Conservation (phyloP, 1,284 basidiomycete species). For the Lentinula novae-zelandiae region DNA sequence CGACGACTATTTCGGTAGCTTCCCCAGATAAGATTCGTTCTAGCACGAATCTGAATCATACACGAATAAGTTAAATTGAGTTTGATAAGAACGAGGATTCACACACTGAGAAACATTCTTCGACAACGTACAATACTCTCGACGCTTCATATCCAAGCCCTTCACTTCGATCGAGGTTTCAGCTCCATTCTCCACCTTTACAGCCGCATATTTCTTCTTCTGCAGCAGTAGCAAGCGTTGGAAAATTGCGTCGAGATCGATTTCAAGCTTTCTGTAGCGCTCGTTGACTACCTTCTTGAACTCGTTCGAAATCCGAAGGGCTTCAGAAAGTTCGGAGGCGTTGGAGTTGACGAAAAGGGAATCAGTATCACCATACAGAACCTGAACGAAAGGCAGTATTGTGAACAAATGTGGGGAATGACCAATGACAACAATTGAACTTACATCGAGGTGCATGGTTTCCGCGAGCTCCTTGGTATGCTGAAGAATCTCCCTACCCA, state of each 20-base stretch:
- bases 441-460: slow-evolving; percentile 82
- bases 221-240: slow-evolving; percentile 90
- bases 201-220: slow-evolving; percentile 99
- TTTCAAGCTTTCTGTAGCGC: slow-evolving; percentile 92
- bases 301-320: slow-evolving; percentile 86
- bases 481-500: slow-evolving; percentile 96
- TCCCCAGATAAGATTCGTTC: slow-evolving; percentile 92
- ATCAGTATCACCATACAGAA: slow-evolving; percentile 98
- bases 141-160: slow-evolving; percentile 97
- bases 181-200: slow-evolving; percentile 84
- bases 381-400: slow-evolving; percentile 46
- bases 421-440: slow-evolving; percentile 20
- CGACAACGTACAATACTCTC: slow-evolving; percentile 91
- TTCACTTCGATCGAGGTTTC: slow-evolving; percentile 87
- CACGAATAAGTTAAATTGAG: neutral
- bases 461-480: slow-evolving; percentile 93
- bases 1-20: slow-evolving; percentile 85
- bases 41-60: slow-evolving; percentile 67
- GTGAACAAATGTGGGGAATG: slow-evolving; percentile 4
- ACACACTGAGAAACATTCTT: slow-evolving; percentile 91
- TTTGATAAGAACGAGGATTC: neutral
- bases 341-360: slow-evolving; percentile 99
- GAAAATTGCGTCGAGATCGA: slow-evolving; percentile 95
- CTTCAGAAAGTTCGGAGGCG: slow-evolving; percentile 83
- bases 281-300: slow-evolving; percentile 98